phyloP scores from a whole-genome alignment of 345 rosid genomes.

The Lenwebbia sp. region DNA sequence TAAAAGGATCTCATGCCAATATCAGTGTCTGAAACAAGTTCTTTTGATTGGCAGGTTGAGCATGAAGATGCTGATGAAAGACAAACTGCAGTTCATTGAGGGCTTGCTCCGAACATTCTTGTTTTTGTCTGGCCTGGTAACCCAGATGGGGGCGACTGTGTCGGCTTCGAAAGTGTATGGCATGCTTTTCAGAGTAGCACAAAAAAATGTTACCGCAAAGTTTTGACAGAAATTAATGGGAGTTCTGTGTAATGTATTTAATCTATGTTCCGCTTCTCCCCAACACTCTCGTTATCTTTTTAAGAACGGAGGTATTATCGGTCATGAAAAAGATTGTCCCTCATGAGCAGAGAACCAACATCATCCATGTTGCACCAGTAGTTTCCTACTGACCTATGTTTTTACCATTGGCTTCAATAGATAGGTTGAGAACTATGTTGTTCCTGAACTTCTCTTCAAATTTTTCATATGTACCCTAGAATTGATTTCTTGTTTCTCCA shows the following conservation, averaged over 20 bases:
- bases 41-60: conserved; percentile 36
- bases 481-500: background rate
- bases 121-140: background rate
- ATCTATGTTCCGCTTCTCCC: background rate
- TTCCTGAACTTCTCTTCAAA: background rate
- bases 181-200: background rate
- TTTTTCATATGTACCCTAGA: background rate
- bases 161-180: background rate
- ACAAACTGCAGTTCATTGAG: conserved; percentile 21
- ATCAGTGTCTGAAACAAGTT: background rate
- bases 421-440: background rate
- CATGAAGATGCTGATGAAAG: conserved; percentile 41
- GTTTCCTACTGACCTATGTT: background rate
- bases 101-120: background rate
- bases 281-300: background rate
- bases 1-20: background rate
- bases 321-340: background rate
- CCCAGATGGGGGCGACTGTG: background rate
- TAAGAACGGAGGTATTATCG: background rate
- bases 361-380: background rate
- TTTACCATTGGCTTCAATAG: background rate
- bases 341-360: background rate
- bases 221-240: background rate
- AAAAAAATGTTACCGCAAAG: background rate
- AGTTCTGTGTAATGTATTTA: background rate